phyloP scores from a whole-genome alignment of 495 filamentous ascomycete species.

The Xylaria palmicola region DNA sequence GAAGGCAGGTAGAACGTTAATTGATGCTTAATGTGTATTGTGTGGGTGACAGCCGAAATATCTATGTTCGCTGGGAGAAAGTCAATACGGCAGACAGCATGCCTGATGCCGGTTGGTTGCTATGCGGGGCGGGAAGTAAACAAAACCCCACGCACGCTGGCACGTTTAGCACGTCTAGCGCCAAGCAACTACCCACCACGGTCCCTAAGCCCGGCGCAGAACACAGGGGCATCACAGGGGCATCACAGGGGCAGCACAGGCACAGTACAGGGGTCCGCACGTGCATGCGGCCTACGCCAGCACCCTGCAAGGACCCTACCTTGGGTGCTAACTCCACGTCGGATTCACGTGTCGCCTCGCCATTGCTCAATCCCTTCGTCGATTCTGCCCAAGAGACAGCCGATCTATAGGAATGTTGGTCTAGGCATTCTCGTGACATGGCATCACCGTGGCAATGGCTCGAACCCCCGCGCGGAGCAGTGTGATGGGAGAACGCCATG shows the following conservation, averaged over 20 bases:
- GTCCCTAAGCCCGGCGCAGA: no score
- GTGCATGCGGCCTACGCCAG: no score
- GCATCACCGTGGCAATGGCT: conserved; percentile 15
- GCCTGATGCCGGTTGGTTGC: conserved; percentile 6
- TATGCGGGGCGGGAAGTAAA: conserved; percentile 21
- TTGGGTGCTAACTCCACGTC: conserved; percentile 6
- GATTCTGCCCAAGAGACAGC: not conserved
- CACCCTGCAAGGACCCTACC: no score
- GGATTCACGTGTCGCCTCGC: conserved; percentile 16
- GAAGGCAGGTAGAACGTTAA: not conserved
- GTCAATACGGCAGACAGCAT: not conserved
- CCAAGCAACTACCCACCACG: no score
- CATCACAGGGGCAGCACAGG: no score
- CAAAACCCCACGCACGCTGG: conserved; percentile 12
- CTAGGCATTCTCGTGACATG: not conserved
- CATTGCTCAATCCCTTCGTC: conserved; percentile 12
- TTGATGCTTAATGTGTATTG: not conserved
- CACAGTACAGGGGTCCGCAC: no score
- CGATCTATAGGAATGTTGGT: not conserved
- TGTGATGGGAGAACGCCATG: not conserved
- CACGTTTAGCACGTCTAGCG: no score
- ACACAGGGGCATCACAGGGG: no score
- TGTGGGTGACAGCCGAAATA: not conserved
- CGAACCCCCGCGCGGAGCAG: not conserved
- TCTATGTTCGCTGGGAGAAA: not conserved